A percentile compares a stretch with the other conserved stretches of the same genome.
phyloP scores from a whole-genome alignment of 2,329 filamentous ascomycete species.

The Talaromyces sp. region DNA sequence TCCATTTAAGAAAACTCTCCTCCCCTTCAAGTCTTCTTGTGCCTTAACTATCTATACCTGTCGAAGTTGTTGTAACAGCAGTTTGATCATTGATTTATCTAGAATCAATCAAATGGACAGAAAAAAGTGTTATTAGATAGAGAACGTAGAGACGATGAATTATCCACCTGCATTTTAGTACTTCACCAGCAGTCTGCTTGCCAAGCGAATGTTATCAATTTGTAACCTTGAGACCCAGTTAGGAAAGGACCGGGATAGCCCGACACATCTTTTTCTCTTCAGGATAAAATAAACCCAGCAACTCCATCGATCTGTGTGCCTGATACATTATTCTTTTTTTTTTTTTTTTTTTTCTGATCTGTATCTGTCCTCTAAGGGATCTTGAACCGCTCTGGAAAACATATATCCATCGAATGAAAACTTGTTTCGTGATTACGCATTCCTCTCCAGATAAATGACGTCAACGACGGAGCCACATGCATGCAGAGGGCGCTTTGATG shows the following conservation, averaged over 20 bases:
- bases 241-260: background rate
- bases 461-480: too few species aligned
- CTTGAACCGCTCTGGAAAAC: too few species aligned
- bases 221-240: background rate
- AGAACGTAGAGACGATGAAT: too few species aligned
- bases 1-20: background rate
- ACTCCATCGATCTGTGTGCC: background rate
- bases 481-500: too few species aligned
- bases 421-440: too few species aligned
- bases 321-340: background rate
- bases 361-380: too few species aligned
- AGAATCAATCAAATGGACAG: background rate
- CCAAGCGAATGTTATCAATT: background rate
- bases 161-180: too few species aligned
- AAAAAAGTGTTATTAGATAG: background rate
- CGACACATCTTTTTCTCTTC: background rate
- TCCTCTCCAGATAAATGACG: too few species aligned
- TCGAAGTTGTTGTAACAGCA: background rate
- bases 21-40: slow-evolving; percentile 5
- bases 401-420: too few species aligned
- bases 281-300: too few species aligned
- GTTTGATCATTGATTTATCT: background rate
- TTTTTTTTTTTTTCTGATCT: too few species aligned
- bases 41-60: background rate
- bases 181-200: too few species aligned